Base-by-base conservation (phyloP, 2,329 filamentous ascomycete species). In the Fusarium papillatum region DNA sequence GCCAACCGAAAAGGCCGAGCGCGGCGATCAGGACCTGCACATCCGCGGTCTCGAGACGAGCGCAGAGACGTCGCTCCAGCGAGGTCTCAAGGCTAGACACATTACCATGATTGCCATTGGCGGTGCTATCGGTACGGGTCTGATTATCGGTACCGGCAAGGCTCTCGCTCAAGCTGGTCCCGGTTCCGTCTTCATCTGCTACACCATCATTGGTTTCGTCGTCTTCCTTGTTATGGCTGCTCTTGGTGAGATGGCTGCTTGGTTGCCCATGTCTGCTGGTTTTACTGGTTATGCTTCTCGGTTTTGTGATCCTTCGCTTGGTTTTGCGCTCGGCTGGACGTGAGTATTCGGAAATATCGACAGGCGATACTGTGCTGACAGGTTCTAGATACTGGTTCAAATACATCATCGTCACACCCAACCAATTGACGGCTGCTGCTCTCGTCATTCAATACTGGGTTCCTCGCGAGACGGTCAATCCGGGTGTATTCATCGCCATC, bases 331-430 rank as follows among this genome's bases (percentile, higher is more conserved):
- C 16, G 94, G 94, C 41, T 96, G 90, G 88, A 92, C 87, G 88
- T 94, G 85, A 84, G 87, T 87, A 29, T 29, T 26, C 26, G 26
- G 26, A 26, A 26, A 26, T 26, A 26, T 26, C 6, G 26, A 26
- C 26, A 5, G 26, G 26, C 26, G 26, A 26, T 31, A 31, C 13
- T 26, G 26, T 8, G 14, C 76, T 81, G 55, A 81, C 61, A 10
- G 9, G 26, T 19, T 36, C 8, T 67, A 88, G 87, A 50, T 89
- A 89, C 77, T 94, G 91, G 90, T 90, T 92, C 85, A 90, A 96
- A 91, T 97, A 97, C 83, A 94, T 97, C 82, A 96, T 97, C 79
- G 90, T 94, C 62, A 95, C 94, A 1, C 95, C 95, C 1, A 97
- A 97, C 80, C 95, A 97, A 82, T 86, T 97, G 46, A 97, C 95